phyloP scores from a whole-genome alignment of 257 asterid species.

The Solanum chilense region DNA sequence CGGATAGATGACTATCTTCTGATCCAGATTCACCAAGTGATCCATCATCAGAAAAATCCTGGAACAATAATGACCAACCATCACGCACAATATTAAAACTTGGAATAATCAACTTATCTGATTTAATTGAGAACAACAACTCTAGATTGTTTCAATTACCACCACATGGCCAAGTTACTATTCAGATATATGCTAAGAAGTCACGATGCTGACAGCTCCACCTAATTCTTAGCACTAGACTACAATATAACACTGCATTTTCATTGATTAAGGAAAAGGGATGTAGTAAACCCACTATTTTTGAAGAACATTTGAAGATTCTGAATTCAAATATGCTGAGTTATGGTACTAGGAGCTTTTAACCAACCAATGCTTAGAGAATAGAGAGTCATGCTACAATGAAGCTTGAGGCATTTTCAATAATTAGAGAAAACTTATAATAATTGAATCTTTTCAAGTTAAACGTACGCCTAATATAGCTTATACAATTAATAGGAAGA shows the following conservation, averaged over 20 bases:
- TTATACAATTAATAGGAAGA: neutral
- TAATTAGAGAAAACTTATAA: neutral
- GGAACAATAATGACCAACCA: neutral
- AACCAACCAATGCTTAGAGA: neutral
- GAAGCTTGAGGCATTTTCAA: neutral
- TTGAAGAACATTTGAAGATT: neutral
- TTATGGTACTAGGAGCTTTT: neutral
- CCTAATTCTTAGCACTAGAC: neutral
- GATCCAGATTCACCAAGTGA: constrained; percentile 33
- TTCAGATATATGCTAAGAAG: neutral
- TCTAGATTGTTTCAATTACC: neutral
- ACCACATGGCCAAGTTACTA: neutral
- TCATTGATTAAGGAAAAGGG: neutral
- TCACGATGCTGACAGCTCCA: neutral
- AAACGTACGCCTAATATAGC: neutral
- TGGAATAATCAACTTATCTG: neutral
- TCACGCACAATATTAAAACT: neutral
- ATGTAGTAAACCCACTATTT: neutral
- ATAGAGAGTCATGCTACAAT: neutral
- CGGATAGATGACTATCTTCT: constrained; percentile 25
- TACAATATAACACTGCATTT: neutral
- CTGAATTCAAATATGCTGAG: neutral
- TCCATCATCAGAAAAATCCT: constrained; percentile 42
- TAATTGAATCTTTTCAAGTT: neutral
- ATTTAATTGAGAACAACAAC: neutral